Conservation (phyloP, 768 basidiomycete genomes). For the Boletales sp. region DNA sequence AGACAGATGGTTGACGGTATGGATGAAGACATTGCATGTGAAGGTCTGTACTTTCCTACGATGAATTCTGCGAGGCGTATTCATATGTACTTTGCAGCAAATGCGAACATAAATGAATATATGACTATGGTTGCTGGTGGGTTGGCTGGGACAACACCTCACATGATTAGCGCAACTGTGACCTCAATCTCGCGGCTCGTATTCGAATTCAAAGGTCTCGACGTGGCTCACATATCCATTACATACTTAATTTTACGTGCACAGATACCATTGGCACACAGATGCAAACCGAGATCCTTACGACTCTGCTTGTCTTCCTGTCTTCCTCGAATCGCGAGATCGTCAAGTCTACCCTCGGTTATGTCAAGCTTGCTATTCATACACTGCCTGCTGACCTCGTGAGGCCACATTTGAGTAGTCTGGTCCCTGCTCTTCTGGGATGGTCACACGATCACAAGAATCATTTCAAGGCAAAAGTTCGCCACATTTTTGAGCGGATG, state of each 20-base stretch:
- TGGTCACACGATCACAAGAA: constrained; percentile 99
- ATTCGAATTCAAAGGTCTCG: constrained; percentile 90
- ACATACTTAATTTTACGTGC: constrained; percentile 1
- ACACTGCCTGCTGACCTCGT: constrained; percentile 71
- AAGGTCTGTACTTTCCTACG: constrained; percentile 29
- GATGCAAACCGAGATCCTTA: constrained; percentile 81
- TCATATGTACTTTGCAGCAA: constrained; percentile 37
- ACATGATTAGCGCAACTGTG: constrained; percentile 98
- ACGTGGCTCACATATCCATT: background rate
- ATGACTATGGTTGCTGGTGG: constrained; percentile 97
- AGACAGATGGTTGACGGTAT: constrained; percentile 76
- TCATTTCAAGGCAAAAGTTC: constrained; percentile 95
- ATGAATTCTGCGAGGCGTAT: background rate
- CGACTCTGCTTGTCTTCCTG: constrained; percentile 86
- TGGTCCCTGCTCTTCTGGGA: constrained; percentile 80
- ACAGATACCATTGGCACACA: constrained; percentile 63
- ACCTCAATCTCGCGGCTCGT: constrained; percentile 91
- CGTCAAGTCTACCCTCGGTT: constrained; percentile 94
- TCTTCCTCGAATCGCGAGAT: constrained; percentile 96
- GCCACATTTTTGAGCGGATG: constrained; percentile 96
- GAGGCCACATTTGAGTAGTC: constrained; percentile 67
- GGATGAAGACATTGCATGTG: constrained; percentile 61
- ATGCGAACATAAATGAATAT: constrained; percentile 84
- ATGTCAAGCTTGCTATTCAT: constrained; percentile 90
- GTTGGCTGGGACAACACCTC: constrained; percentile 86